A percentile compares a stretch with the other conserved stretches of the same genome.
Evolutionary conservation across 2,329 filamentous ascomycete species (phyloP).

Genomic region (Verticillium tricorpus): DNA sequence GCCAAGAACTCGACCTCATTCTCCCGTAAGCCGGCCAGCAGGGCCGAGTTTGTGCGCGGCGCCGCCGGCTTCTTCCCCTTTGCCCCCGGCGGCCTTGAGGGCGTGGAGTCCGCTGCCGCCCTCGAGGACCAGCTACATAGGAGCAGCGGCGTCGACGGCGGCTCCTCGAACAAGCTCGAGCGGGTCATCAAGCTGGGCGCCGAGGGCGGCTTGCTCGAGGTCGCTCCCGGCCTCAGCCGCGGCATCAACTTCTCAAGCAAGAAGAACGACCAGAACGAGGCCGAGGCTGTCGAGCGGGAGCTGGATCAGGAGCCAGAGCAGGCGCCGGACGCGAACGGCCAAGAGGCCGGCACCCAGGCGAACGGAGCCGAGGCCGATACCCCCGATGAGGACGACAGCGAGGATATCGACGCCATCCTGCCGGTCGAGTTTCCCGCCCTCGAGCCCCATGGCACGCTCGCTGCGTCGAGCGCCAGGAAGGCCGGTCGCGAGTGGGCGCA

Average conservation of each 20-base stretch:
- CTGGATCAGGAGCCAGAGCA: slow-evolving; percentile 43
- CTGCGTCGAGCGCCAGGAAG: slow-evolving; percentile 66
- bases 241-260: slow-evolving; percentile 69
- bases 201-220: slow-evolving; percentile 72
- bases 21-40: slow-evolving; percentile 75
- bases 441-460: slow-evolving; percentile 74
- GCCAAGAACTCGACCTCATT: slow-evolving; percentile 95
- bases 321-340: slow-evolving; percentile 22
- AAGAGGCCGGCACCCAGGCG: slow-evolving; percentile 13
- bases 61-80: slow-evolving; percentile 94
- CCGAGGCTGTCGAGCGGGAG: slow-evolving; percentile 35
- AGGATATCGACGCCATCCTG: slow-evolving; percentile 78
- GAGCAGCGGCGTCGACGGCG: slow-evolving; percentile 39
- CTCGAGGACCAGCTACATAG: slow-evolving; percentile 68
- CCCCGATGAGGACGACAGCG: slow-evolving; percentile 39
- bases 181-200: slow-evolving; percentile 78
- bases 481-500: slow-evolving; percentile 91
- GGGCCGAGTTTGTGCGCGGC: slow-evolving; percentile 88
- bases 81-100: slow-evolving; percentile 82
- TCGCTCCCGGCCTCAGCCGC: slow-evolving; percentile 75
- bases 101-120: slow-evolving; percentile 78
- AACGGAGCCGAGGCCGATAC: slow-evolving; percentile 16
- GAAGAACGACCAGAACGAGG: slow-evolving; percentile 49
- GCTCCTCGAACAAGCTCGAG: slow-evolving; percentile 59
- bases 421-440: slow-evolving; percentile 91